These are phyloP conservation scores for Neocucurbitaria cava DNA, from an alignment of 2,329 filamentous ascomycete species.

Conservation along the genomic window DNA sequence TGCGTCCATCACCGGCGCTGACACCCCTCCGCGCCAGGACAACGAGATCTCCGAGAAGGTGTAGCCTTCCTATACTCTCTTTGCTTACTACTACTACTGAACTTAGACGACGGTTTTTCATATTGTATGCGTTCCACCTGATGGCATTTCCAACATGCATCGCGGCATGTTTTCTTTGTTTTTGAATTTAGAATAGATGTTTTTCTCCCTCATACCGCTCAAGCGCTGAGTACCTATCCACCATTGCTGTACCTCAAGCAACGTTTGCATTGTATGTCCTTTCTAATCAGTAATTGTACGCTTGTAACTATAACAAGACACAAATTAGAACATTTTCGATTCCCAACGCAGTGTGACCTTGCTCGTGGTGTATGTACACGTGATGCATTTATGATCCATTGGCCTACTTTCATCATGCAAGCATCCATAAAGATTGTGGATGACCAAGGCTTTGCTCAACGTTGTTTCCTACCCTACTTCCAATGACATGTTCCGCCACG, in stretches of 20 bases:
- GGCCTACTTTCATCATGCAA: too few relatives aligned
- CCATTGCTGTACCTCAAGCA: neutral
- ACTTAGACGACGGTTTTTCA: neutral
- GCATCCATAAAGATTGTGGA: too few relatives aligned
- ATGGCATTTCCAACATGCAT: too few relatives aligned
- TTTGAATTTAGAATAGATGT: neutral
- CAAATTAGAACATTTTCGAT: slow-evolving; percentile 1
- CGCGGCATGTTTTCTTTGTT: neutral
- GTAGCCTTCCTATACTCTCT: slow-evolving; percentile 7
- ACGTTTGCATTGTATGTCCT: neutral
- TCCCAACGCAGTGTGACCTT: neutral
- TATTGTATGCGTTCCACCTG: neutral
- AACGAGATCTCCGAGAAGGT: slow-evolving; percentile 21
- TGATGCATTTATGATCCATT: too few relatives aligned
- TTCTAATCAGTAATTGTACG: neutral
- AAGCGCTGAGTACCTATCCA: slow-evolving; percentile 1
- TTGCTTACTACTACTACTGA: too few relatives aligned
- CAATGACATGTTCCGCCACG: too few relatives aligned
- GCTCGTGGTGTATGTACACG: neutral
- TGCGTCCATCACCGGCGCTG: slow-evolving; percentile 17
- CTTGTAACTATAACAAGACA: neutral
- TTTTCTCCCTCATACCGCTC: neutral
- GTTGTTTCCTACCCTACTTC: too few relatives aligned
- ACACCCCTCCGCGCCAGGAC: slow-evolving; percentile 8
- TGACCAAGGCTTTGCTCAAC: too few relatives aligned